A percentile compares a stretch with the other conserved stretches of the same genome.
These are phyloP conservation scores for Darksidea phi DNA, from an alignment of 495 filamentous ascomycete genomes.

Conservation along the genomic window DNA sequence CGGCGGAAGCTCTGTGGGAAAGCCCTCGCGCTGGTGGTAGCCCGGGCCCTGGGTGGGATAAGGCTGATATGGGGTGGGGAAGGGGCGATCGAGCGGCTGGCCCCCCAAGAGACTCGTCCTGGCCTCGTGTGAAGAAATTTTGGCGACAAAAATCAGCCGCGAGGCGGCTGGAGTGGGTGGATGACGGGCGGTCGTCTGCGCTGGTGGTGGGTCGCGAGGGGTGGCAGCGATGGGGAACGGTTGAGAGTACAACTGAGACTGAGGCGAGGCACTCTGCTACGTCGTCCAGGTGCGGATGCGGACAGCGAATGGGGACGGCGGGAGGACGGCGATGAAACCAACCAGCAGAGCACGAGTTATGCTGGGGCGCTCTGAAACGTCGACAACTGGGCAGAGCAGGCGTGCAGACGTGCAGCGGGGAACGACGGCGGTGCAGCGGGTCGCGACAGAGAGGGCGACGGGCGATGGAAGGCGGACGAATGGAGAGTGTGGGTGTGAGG, in stretches of 20 bases:
- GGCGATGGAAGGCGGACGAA: too few species aligned
- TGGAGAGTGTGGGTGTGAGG: background rate
- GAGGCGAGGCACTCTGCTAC: constrained; percentile 25
- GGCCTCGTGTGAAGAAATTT: constrained; percentile 62
- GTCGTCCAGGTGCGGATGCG: background rate
- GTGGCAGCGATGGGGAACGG: constrained; percentile 5
- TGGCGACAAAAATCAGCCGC: constrained; percentile 44
- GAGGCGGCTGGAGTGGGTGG: constrained; percentile 24
- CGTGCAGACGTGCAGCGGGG: background rate
- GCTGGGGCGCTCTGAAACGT: constrained; percentile 3
- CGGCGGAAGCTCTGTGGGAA: constrained; percentile 41
- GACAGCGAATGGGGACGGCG: constrained; percentile 17
- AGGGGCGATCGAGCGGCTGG: constrained; percentile 54
- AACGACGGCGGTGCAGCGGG: constrained; percentile 1
- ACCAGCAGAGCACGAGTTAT: background rate
- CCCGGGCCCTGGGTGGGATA: constrained; percentile 40
- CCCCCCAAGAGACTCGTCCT: constrained; percentile 66
- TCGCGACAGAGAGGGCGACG: too few species aligned
- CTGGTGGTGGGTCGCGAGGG: constrained; percentile 1
- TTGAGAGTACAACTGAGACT: constrained; percentile 29
- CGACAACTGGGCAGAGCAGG: background rate
- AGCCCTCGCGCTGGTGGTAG: constrained; percentile 58
- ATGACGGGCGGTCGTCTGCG: background rate
- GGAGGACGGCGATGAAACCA: background rate
- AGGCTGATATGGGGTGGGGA: constrained; percentile 14